These are phyloP conservation scores for Beta lomatogona DNA, from an alignment of 179 eudicot species.

Conservation along the genomic window DNA sequence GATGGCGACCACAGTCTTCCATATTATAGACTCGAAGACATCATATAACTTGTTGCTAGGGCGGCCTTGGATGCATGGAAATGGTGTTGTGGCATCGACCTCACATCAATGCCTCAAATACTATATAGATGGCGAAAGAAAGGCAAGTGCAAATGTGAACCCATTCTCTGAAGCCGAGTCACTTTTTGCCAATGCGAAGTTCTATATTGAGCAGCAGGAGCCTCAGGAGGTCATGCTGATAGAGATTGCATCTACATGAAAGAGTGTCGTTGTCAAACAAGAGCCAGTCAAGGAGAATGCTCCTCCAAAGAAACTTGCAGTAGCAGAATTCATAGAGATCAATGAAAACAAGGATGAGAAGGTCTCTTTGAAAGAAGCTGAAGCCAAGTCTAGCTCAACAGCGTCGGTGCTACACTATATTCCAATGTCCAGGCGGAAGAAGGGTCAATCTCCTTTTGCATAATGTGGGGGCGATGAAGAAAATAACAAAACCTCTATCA, in stretches of 20 bases:
- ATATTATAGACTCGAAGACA: no score
- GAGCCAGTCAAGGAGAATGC: neutral
- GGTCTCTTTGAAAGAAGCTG: no score
- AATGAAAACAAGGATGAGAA: no score
- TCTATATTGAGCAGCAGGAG: no score
- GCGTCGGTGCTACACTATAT: no score
- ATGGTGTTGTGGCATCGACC: constrained; percentile 1
- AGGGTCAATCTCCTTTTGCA: neutral
- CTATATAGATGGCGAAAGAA: neutral
- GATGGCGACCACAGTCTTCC: no score
- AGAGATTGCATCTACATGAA: neutral
- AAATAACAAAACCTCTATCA: neutral
- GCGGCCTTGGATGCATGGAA: constrained; percentile 12
- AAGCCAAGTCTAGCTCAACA: no score
- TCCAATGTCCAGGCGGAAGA: neutral
- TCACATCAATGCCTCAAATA: neutral
- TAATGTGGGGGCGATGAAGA: neutral
- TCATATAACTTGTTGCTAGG: neutral
- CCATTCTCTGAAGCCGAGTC: neutral
- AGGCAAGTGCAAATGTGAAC: neutral
- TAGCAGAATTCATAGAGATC: no score
- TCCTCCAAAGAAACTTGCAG: neutral
- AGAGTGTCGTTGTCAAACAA: neutral
- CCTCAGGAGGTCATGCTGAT: no score
- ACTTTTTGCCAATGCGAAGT: no score